phyloP scores from a whole-genome alignment of 306 rosid species.

The Coriaria nepalensis region DNA sequence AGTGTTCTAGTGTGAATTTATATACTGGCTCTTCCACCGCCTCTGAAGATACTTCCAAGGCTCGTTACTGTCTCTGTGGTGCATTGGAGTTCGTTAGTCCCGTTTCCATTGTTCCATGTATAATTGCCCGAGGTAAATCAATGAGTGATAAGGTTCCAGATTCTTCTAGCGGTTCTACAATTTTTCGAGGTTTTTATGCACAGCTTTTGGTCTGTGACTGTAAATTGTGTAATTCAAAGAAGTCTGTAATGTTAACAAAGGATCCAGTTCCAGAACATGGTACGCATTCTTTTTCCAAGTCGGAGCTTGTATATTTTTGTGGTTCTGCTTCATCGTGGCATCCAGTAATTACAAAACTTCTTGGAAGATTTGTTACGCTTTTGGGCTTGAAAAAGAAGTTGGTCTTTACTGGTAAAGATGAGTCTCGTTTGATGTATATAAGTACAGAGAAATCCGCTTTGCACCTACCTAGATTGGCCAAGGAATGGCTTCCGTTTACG shows the following conservation, averaged over 20 bases:
- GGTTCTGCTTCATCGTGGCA: constrained; percentile 62
- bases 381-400: constrained; percentile 60
- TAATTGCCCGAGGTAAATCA: constrained; percentile 15
- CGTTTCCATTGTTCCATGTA: constrained; percentile 37
- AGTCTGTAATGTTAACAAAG: constrained; percentile 10
- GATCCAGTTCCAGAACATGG: constrained; percentile 15
- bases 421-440: constrained; percentile 53
- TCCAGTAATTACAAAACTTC: constrained; percentile 45
- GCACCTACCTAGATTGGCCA: constrained; percentile 21
- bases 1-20: constrained; percentile 12
- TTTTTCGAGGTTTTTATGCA: constrained; percentile 42
- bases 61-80: constrained; percentile 34
- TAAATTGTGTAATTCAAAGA: constrained; percentile 32
- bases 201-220: constrained; percentile 52
- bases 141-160: constrained; percentile 2
- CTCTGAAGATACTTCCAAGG: constrained; percentile 9
- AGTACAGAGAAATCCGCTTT: constrained; percentile 39
- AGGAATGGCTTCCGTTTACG: constrained; percentile 14
- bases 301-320: constrained; percentile 39
- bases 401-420: constrained; percentile 36
- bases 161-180: constrained; percentile 19
- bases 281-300: constrained; percentile 40
- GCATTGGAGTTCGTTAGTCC: constrained; percentile 45
- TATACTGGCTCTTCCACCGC: constrained; percentile 7
- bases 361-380: constrained; percentile 29